Base-by-base conservation (phyloP, 768 basidiomycete genomes). In the Lactarius hatsudake region DNA sequence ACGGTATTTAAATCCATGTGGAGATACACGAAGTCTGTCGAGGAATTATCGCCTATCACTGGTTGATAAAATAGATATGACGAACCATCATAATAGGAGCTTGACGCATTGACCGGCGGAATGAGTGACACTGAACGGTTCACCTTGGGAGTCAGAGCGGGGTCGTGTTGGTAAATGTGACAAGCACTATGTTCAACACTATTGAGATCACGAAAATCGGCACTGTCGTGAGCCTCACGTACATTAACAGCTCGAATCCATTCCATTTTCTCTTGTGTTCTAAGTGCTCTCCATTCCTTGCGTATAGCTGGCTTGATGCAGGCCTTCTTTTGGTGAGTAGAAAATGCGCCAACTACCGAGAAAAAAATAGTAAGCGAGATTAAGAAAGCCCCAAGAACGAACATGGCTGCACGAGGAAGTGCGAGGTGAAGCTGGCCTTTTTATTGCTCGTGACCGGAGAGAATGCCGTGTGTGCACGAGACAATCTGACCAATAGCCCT, bases 1-100 rank as follows among this genome's bases (percentile, higher is more conserved):
- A 73, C n/a, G n/a, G 66, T 69, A 51, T 72, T 74, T 53, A 74
- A 57, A 53, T 74, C 74, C 74, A 74, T 74, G 59, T 74, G 74
- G 9, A 73, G 45, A 43, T 74, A 74, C 12, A 69, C 71, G 5
- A 74, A 13, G 38, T 74, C 74, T 65, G 63, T 20, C 43, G 55
- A 40, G 55, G 32, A 51, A 36, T 26, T 12, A 18, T 20, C 2
- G 13, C 36, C n/a, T 36, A 5, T 28, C 26, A 42, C 15, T 42
- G 23, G 12, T 20, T 2, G 28, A 0, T 23, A 10, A 60, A n/a
- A 42, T 34, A 9, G 32, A 34, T 30, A 30, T 30, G 30, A 4
- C 30, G 30, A 38, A 66, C 71, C 70, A 56, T 72, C 70, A 26
- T 64, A 72, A 57, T 71, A 72, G 8, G 70, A 71, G 3, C 69